These are phyloP conservation scores for Ophiobolus disseminans DNA, from an alignment of 2,329 filamentous ascomycete species.

Conservation along the genomic window DNA sequence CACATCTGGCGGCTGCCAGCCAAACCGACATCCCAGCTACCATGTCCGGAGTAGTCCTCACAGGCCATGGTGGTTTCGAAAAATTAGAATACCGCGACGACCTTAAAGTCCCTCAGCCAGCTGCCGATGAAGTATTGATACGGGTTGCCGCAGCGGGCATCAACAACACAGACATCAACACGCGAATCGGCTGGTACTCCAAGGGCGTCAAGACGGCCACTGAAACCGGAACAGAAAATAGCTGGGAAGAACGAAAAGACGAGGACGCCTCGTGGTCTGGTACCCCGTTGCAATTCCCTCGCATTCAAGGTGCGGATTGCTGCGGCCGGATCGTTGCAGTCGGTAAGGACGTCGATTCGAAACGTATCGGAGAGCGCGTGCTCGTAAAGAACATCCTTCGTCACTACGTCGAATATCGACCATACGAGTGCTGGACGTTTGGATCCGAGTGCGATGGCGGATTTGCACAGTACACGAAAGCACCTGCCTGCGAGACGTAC, in stretches of 20 bases:
- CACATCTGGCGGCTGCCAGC: too few relatives aligned
- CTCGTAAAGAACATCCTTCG: slow-evolving; percentile 9
- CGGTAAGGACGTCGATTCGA: background rate
- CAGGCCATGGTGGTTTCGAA: slow-evolving; percentile 14
- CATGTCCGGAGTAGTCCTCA: slow-evolving; percentile 13
- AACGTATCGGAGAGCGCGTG: slow-evolving; percentile 12
- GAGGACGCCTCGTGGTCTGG: slow-evolving; percentile 15
- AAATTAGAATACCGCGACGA: slow-evolving; percentile 12
- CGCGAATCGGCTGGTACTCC: slow-evolving; percentile 19
- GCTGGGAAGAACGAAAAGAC: background rate
- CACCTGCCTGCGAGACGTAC: slow-evolving; percentile 11
- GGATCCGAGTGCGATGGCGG: slow-evolving; percentile 16
- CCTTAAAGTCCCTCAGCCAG: slow-evolving; percentile 1
- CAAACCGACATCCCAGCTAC: slow-evolving; percentile 3
- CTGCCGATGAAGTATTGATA: slow-evolving; percentile 12
- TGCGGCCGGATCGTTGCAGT: slow-evolving; percentile 12
- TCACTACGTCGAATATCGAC: background rate
- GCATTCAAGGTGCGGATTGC: slow-evolving; percentile 20
- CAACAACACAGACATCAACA: slow-evolving; percentile 23
- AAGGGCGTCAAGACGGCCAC: slow-evolving; percentile 11
- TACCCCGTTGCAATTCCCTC: slow-evolving; percentile 9
- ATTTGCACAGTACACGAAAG: slow-evolving; percentile 14
- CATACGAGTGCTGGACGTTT: slow-evolving; percentile 18
- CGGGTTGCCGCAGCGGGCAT: slow-evolving; percentile 12
- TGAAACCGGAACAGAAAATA: background rate